Base-by-base conservation (phyloP, 768 basidiomycete genomes). In the Baorangia bicolor region DNA sequence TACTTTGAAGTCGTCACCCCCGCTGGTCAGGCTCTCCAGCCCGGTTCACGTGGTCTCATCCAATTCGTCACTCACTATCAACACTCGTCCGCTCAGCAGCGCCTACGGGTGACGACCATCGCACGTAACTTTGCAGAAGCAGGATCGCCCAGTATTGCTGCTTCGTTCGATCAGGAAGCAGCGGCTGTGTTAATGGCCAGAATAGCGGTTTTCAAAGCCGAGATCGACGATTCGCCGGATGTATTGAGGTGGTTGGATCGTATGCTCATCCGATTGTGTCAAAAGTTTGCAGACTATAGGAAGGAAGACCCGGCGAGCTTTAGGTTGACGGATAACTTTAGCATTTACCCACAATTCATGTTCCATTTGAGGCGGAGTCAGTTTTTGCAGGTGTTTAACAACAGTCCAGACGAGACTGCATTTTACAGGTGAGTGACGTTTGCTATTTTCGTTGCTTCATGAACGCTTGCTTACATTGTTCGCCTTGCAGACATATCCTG, bases 271-370 rank as follows among this genome's bases (percentile, higher is more conserved):
- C 86, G 97, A 11, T 76, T 98, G 27, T 99, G 97, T 76, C 97
- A 98, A 78, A 99, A 98, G 78, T 98, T 98, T 67, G 97, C 97
- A 46, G 95, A 98, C 69, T 99, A 98, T 69, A 79, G 95, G 65
- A 98, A 98, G 77, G 97, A 98, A 73, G 97, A 98, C 69, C 91
- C 97, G 11, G 82, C 86, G 35, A 93, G 89, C 69, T 98, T 99
- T 82, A 80, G 94, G 63, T 78, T 99, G 61, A 80, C 85, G 53
- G 94, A 97, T 70, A 97, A 97, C 74, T 98, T 99, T 75, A 92
- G 91, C 70, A 98, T 99, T 65, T 99, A 99, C 72, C 97, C 97
- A 16, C 97, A 98, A 69, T 99, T 99, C 79, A 99, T 98, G 97
- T 99, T 98, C 87, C 97, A 99, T 75, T 74, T 99, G 58, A 82